Conservation (phyloP, 306 rosid genomes). For the Trifolium repens region DNA sequence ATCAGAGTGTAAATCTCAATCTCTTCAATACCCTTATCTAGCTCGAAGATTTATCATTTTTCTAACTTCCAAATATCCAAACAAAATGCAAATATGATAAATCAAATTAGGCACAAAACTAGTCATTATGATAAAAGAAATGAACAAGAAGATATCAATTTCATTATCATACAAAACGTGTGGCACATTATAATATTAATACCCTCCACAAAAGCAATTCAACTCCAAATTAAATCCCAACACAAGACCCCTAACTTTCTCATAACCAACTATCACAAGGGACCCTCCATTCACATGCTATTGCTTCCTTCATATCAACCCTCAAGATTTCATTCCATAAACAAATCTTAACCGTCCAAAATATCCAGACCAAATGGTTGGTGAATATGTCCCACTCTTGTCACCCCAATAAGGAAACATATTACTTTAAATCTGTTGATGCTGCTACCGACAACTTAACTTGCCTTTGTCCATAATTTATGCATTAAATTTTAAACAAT, state of each 20-base stretch:
- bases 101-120: not conserved
- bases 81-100: not conserved
- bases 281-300: constrained; percentile 61
- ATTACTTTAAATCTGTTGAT: constrained; percentile 70
- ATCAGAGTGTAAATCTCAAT: no score
- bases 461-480: constrained; percentile 79
- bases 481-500: constrained; percentile 19
- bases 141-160: constrained; percentile 14
- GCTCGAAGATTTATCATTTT: not conserved
- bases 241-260: constrained; percentile 45
- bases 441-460: constrained; percentile 77
- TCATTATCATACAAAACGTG: constrained; percentile 4
- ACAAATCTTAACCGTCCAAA: constrained; percentile 57
- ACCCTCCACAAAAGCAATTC: constrained; percentile 12
- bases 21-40: not conserved
- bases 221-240: constrained; percentile 37
- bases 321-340: constrained; percentile 51
- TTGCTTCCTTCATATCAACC: constrained; percentile 55
- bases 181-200: constrained; percentile 20
- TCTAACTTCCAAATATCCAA: not conserved
- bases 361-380: constrained; percentile 49
- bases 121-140: not conserved
- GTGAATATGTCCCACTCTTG: constrained; percentile 75
- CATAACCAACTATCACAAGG: constrained; percentile 51
- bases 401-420: constrained; percentile 62